A percentile compares a stretch with the other conserved stretches of the same genome.
These are phyloP conservation scores for Ambrosia hybrid DNA, from an alignment of 140 eudicot species.

Conservation along the genomic window DNA sequence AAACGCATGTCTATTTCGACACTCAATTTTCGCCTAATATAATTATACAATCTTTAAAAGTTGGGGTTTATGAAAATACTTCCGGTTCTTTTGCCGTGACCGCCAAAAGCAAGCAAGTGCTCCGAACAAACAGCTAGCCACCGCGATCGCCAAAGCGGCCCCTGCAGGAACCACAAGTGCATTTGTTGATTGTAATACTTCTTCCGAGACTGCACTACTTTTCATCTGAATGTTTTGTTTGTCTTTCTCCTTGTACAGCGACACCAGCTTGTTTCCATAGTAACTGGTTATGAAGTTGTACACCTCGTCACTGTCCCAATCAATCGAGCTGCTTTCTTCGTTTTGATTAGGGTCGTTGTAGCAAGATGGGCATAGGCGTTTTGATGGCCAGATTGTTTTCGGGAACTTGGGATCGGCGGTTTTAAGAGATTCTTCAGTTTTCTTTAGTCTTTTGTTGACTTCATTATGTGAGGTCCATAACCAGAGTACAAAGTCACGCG, in stretches of 20 bases:
- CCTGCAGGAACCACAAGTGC: slow-evolving; percentile 88
- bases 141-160: slow-evolving; percentile 86
- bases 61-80: slow-evolving; percentile 80
- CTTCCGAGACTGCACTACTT: slow-evolving; percentile 40
- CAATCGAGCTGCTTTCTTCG: slow-evolving; percentile 29
- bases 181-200: slow-evolving; percentile 49
- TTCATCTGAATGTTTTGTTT: slow-evolving; percentile 34
- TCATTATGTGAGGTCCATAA: slow-evolving; percentile 85
- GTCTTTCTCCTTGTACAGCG: slow-evolving; percentile 57
- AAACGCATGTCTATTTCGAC: slow-evolving; percentile 11
- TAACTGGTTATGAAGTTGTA: slow-evolving; percentile 60
- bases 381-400: slow-evolving; percentile 78
- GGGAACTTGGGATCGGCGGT: slow-evolving; percentile 90
- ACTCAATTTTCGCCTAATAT: slow-evolving; percentile 29
- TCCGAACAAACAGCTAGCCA: slow-evolving; percentile 96
- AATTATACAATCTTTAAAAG: slow-evolving; percentile 72
- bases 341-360: slow-evolving; percentile 31
- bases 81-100: slow-evolving; percentile 89
- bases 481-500: slow-evolving; percentile 80
- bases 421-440: slow-evolving; percentile 56
- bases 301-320: slow-evolving; percentile 79
- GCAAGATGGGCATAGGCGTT: slow-evolving; percentile 81
- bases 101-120: slow-evolving; percentile 97
- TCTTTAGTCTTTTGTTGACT: slow-evolving; percentile 70
- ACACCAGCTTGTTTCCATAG: slow-evolving; percentile 62